Percentiles rank a stretch among this genome's conserved stretches.
These are phyloP conservation scores for Panus rudis DNA, from an alignment of 768 basidiomycete species.

Conservation along the genomic window DNA sequence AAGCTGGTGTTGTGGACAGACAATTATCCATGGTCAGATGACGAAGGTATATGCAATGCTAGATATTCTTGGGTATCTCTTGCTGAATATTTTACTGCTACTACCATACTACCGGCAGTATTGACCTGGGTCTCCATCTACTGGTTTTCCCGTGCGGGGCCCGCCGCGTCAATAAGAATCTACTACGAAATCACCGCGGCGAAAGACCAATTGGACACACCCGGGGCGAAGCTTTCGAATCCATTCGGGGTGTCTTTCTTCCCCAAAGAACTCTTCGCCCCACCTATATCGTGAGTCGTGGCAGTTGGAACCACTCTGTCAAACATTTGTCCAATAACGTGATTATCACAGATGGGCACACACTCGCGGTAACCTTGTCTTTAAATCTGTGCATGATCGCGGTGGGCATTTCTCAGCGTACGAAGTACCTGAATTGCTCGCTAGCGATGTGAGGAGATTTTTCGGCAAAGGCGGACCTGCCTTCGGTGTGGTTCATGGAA, in stretches of 20 bases:
- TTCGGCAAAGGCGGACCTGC: too few relatives aligned
- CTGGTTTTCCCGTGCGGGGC: slow-evolving; percentile 30
- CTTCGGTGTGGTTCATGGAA: too few relatives aligned
- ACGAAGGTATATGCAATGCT: slow-evolving; percentile 43
- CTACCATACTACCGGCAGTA: slow-evolving; percentile 13
- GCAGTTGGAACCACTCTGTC: background rate
- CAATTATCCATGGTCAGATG: slow-evolving; percentile 48
- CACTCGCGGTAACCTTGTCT: slow-evolving; percentile 29
- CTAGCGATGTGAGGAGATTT: slow-evolving; percentile 46
- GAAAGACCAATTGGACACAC: slow-evolving; percentile 10
- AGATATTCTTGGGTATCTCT: background rate
- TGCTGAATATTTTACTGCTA: background rate
- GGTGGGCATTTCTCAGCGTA: slow-evolving; percentile 58
- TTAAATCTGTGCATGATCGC: slow-evolving; percentile 37
- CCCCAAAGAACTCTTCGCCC: slow-evolving; percentile 18
- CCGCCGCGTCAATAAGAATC: slow-evolving; percentile 24
- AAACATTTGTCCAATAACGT: background rate
- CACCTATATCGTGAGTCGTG: slow-evolving; percentile 15
- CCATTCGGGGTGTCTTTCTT: slow-evolving; percentile 26
- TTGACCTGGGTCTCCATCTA: slow-evolving; percentile 31
- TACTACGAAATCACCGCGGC: slow-evolving; percentile 23
- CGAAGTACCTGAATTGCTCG: slow-evolving; percentile 43
- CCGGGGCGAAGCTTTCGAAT: slow-evolving; percentile 6
- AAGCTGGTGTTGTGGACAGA: slow-evolving; percentile 31
- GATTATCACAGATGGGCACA: slow-evolving; percentile 14